Conservation (phyloP, 768 basidiomycete genomes). For the Clavaria fumosa region DNA sequence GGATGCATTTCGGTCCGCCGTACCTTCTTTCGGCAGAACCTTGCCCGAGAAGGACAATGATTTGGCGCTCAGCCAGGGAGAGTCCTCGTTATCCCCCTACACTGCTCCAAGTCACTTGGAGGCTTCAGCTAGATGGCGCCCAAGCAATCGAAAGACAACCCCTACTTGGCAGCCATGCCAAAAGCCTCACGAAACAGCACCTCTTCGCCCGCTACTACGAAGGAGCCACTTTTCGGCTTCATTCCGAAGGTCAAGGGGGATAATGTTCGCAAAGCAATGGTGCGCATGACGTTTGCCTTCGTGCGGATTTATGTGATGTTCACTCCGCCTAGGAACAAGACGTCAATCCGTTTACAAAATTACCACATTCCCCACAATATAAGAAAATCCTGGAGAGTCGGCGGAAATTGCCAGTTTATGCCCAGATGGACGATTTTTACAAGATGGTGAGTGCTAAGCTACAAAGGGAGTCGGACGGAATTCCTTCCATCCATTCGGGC, state of each 20-base stretch:
- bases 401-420: constrained; percentile 80
- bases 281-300: constrained; percentile 20
- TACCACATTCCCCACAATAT: constrained; percentile 64
- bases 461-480: no score
- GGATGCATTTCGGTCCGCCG: no score
- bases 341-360: constrained; percentile 79
- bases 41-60: no score
- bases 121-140: no score
- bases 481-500: constrained; percentile 10
- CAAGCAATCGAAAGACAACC: no score
- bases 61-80: no score
- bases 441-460: constrained; percentile 55
- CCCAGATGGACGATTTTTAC: constrained; percentile 88
- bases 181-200: constrained; percentile 20
- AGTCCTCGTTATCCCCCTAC: no score
- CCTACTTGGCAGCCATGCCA: constrained; percentile 34
- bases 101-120: no score
- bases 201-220: constrained; percentile 15
- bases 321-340: constrained; percentile 43
- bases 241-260: constrained; percentile 48
- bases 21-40: no score
- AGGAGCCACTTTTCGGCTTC: constrained; percentile 60
- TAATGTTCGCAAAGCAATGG: constrained; percentile 58
- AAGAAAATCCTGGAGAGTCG: constrained; percentile 72
- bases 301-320: neutral